Conservation (phyloP, 306 rosid genomes). For the Rubus idaeus region DNA sequence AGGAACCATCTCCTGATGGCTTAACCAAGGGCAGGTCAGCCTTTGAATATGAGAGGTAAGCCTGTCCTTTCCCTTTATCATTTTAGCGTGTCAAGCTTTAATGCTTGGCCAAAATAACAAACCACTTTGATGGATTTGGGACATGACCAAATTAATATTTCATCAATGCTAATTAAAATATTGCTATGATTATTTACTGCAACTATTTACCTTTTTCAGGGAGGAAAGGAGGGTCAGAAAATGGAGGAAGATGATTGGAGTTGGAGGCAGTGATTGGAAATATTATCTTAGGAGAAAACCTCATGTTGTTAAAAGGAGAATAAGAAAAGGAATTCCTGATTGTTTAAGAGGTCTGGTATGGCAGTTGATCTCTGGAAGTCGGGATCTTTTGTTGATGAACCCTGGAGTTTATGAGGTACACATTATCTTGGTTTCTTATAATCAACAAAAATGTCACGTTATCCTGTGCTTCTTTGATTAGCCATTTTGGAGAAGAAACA, state of each 20-base stretch:
- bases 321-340: slow-evolving; percentile 99
- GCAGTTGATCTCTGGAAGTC: slow-evolving; percentile 98
- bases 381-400: slow-evolving; percentile 93
- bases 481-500: not conserved
- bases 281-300: slow-evolving; percentile 84
- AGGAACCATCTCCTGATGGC: slow-evolving; percentile 59
- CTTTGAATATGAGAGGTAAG: slow-evolving; percentile 59
- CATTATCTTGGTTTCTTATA: slow-evolving; percentile 18
- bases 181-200: not conserved
- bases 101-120: not conserved
- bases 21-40: slow-evolving; percentile 54
- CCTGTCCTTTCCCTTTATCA: slow-evolving; percentile 13
- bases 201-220: slow-evolving; percentile 33
- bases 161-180: not conserved
- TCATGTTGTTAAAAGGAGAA: slow-evolving; percentile 88
- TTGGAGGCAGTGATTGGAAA: slow-evolving; percentile 99
- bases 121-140: not conserved
- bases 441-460: slow-evolving; percentile 10
- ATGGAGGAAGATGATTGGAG: slow-evolving; percentile 99
- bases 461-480: not conserved
- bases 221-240: slow-evolving; percentile 86
- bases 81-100: not conserved
- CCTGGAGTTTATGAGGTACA: slow-evolving; percentile 98
- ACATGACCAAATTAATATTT: not conserved
- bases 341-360: slow-evolving; percentile 97